Percentiles rank a stretch among this genome's conserved stretches.
These are phyloP conservation scores for Venturia nashicola DNA, from an alignment of 2,329 filamentous ascomycete species.

Conservation along the genomic window DNA sequence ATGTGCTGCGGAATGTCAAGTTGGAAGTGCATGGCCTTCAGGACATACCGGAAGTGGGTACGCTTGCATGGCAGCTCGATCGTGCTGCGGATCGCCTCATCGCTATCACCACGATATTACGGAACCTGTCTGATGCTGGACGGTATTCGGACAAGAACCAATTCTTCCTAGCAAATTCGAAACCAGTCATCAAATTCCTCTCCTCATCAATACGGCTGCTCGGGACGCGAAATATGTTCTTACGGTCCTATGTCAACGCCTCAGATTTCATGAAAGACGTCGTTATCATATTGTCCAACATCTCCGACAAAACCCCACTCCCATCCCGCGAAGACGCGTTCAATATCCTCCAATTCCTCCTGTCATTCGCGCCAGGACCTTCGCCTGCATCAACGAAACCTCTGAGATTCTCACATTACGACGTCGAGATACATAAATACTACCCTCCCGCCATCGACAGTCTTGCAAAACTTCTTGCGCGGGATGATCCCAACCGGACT, in stretches of 20 bases:
- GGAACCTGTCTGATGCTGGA: conserved; percentile 69
- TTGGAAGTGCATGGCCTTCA: conserved; percentile 60
- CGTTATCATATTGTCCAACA: conserved; percentile 79
- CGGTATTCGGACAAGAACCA: conserved; percentile 57
- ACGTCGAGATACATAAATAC: conserved; percentile 72
- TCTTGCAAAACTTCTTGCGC: conserved; percentile 78
- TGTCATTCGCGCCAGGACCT: conserved; percentile 78
- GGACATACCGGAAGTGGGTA: conserved; percentile 62
- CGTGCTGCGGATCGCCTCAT: conserved; percentile 77
- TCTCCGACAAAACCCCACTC: conserved; percentile 67
- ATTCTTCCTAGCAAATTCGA: conserved; percentile 52
- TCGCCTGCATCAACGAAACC: conserved; percentile 43
- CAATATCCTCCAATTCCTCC: conserved; percentile 74
- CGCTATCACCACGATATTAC: conserved; percentile 81
- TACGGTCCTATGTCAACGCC: conserved; percentile 72
- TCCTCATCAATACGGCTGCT: conserved; percentile 75
- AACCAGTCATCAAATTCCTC: conserved; percentile 69
- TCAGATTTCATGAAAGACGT: conserved; percentile 97
- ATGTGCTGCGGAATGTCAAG: conserved; percentile 67
- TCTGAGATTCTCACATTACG: conserved; percentile 69
- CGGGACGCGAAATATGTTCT: conserved; percentile 76
- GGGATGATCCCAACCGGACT: conserved; percentile 83
- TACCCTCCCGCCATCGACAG: conserved; percentile 82
- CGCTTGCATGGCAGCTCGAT: conserved; percentile 67
- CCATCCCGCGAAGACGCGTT: conserved; percentile 78